A percentile compares a stretch with the other conserved stretches of the same genome.
These are phyloP conservation scores for Phlebiopsis flavidoalba DNA, from an alignment of 768 basidiomycete genomes.

Conservation along the genomic window DNA sequence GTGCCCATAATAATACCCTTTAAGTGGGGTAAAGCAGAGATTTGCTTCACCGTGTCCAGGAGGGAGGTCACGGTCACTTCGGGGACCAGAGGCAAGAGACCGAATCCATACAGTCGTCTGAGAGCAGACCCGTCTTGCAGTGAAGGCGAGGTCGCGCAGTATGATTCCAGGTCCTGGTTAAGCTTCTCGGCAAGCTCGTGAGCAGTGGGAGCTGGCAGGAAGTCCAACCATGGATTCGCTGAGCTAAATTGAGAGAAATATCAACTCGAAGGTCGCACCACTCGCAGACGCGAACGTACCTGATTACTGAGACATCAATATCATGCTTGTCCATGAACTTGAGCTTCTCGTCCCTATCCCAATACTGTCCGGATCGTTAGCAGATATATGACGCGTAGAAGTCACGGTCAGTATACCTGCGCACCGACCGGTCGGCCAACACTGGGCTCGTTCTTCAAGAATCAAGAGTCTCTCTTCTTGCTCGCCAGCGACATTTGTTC, in stretches of 20 bases:
- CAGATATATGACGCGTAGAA: neutral
- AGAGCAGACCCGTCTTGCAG: slow-evolving; percentile 29
- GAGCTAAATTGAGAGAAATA: slow-evolving; percentile 37
- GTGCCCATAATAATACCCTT: slow-evolving; percentile 82
- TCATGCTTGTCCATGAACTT: slow-evolving; percentile 82
- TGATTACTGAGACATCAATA: slow-evolving; percentile 76
- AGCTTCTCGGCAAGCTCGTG: slow-evolving; percentile 60
- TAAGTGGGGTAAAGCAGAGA: slow-evolving; percentile 59
- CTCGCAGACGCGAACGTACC: slow-evolving; percentile 33
- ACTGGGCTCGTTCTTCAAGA: slow-evolving; percentile 72
- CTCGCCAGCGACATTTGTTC: slow-evolving; percentile 38
- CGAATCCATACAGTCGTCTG: slow-evolving; percentile 78
- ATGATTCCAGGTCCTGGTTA: slow-evolving; percentile 73
- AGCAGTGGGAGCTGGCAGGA: slow-evolving; percentile 66
- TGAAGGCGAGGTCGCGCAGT: slow-evolving; percentile 63
- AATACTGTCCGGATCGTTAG: slow-evolving; percentile 42
- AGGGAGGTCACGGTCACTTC: slow-evolving; percentile 50
- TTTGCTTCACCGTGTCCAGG: slow-evolving; percentile 61
- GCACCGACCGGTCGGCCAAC: slow-evolving; percentile 77
- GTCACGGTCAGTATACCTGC: slow-evolving; percentile 39
- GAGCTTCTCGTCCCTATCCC: slow-evolving; percentile 74
- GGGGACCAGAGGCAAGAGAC: slow-evolving; percentile 78
- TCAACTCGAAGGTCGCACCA: neutral
- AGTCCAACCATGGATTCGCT: slow-evolving; percentile 92
- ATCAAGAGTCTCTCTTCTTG: slow-evolving; percentile 70